A percentile compares a stretch with the other conserved stretches of the same genome.
Evolutionary conservation across 768 basidiomycete species (phyloP).

Genomic region (Amanita pallidorosea): DNA sequence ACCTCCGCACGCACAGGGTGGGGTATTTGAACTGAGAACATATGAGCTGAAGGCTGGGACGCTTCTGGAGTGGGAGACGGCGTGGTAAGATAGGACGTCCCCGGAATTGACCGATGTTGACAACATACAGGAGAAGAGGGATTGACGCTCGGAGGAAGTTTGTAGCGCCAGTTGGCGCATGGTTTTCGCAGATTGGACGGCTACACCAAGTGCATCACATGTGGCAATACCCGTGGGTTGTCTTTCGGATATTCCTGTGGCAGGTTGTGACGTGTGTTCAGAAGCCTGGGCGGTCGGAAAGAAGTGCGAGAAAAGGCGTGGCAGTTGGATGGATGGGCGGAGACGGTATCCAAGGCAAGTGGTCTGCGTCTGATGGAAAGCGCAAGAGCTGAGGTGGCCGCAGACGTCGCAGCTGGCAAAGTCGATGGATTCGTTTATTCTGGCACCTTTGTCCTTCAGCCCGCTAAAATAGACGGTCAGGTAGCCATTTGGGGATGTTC

Average conservation of each 20-base stretch:
- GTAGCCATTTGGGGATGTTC: too few relatives aligned
- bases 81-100: slow-evolving; percentile 49
- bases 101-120: slow-evolving; percentile 1
- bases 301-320: slow-evolving; percentile 83
- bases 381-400: background rate
- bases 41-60: slow-evolving; percentile 87
- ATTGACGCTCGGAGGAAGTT: slow-evolving; percentile 89
- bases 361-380: slow-evolving; percentile 4
- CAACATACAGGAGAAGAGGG: slow-evolving; percentile 65
- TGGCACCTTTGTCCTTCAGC: slow-evolving; percentile 72
- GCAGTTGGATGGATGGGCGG: slow-evolving; percentile 92
- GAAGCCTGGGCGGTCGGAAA: slow-evolving; percentile 72
- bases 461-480: slow-evolving; percentile 55
- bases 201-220: slow-evolving; percentile 89
- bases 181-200: slow-evolving; percentile 83
- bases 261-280: slow-evolving; percentile 15
- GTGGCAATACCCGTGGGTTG: slow-evolving; percentile 89
- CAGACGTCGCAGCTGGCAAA: slow-evolving; percentile 86
- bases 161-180: slow-evolving; percentile 81
- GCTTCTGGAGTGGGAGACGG: slow-evolving; percentile 88
- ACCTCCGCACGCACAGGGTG: slow-evolving; percentile 78
- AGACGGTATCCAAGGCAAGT: slow-evolving; percentile 81
- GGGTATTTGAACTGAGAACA: slow-evolving; percentile 86
- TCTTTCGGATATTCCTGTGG: slow-evolving; percentile 2
- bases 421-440: slow-evolving; percentile 79